These are phyloP conservation scores for Luzula sylvatica DNA, from an alignment of 176 grass and related monocot species.

Conservation along the genomic window DNA sequence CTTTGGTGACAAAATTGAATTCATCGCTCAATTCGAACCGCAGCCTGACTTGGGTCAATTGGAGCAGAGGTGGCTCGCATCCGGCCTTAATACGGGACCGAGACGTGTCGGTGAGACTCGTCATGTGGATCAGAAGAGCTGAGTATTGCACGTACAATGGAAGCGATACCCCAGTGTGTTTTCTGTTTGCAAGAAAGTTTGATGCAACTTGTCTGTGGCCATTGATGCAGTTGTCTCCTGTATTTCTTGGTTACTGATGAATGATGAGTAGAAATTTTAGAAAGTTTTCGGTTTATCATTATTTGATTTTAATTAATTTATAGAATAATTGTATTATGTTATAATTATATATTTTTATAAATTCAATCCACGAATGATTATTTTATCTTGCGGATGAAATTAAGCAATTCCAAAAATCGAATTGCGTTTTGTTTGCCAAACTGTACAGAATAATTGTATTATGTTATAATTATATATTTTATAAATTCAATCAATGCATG, in stretches of 20 bases:
- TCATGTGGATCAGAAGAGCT: slow-evolving; percentile 10
- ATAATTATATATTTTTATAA: too few species aligned
- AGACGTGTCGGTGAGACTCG: slow-evolving; percentile 13
- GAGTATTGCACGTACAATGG: slow-evolving; percentile 9
- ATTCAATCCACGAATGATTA: too few species aligned
- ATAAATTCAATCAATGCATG: too few species aligned
- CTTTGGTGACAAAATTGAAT: slow-evolving; percentile 19
- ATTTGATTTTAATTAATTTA: too few species aligned
- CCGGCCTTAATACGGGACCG: slow-evolving; percentile 4
- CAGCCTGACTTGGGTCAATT: slow-evolving; percentile 28
- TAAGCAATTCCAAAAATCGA: too few species aligned
- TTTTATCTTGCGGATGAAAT: too few species aligned
- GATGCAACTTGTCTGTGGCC: slow-evolving; percentile 11
- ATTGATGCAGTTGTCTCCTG: slow-evolving; percentile 16
- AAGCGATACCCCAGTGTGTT: slow-evolving; percentile 2
- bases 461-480: too few species aligned
- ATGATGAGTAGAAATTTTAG: too few species aligned
- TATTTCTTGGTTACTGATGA: slow-evolving; percentile 9
- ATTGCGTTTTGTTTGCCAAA: too few species aligned
- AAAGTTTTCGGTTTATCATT: too few species aligned
- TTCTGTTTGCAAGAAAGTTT: slow-evolving; percentile 41
- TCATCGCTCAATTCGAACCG: slow-evolving; percentile 12
- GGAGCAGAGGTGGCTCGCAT: slow-evolving; percentile 18
- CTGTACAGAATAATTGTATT: too few species aligned
- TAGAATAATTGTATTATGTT: too few species aligned